Evolutionary conservation across 768 basidiomycete genomes (phyloP).

Genomic region (Lactarius psammicola): DNA sequence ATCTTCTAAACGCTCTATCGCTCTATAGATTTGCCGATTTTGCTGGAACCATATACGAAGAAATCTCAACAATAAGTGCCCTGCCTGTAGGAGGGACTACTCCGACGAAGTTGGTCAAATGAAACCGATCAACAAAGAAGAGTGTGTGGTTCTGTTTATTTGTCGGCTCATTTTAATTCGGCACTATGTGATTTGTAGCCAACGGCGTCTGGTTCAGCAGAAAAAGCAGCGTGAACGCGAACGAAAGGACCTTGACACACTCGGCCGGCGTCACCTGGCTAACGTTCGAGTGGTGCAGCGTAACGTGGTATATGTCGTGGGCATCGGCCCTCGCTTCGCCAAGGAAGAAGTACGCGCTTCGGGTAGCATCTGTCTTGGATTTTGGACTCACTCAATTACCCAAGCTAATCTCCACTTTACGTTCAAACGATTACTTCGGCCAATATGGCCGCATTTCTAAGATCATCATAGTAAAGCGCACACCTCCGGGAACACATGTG

Average conservation of each 20-base stretch:
- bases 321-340: conserved; percentile 89
- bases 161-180: conserved; percentile 14
- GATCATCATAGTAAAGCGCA: conserved; percentile 89
- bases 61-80: conserved; percentile 93
- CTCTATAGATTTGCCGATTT: conserved; percentile 90
- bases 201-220: conserved; percentile 91
- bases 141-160: conserved; percentile 56
- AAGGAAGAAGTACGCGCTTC: conserved; percentile 82
- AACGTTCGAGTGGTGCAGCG: conserved; percentile 97
- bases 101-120: conserved; percentile 92
- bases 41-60: conserved; percentile 99
- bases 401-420: conserved; percentile 86
- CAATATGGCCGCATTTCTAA: conserved; percentile 98
- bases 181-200: conserved; percentile 48
- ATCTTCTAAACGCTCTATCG: conserved; percentile 10
- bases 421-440: conserved; percentile 95
- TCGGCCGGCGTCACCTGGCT: conserved; percentile 81
- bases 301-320: conserved; percentile 94
- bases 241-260: conserved; percentile 87
- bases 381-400: conserved; percentile 23
- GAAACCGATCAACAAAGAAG: conserved; percentile 91
- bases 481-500: conserved; percentile 64
- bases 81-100: conserved; percentile 92
- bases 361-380: conserved; percentile 4
- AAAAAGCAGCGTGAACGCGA: conserved; percentile 95